phyloP scores from a whole-genome alignment of 257 asterid genomes.

The Salvia splendens region DNA sequence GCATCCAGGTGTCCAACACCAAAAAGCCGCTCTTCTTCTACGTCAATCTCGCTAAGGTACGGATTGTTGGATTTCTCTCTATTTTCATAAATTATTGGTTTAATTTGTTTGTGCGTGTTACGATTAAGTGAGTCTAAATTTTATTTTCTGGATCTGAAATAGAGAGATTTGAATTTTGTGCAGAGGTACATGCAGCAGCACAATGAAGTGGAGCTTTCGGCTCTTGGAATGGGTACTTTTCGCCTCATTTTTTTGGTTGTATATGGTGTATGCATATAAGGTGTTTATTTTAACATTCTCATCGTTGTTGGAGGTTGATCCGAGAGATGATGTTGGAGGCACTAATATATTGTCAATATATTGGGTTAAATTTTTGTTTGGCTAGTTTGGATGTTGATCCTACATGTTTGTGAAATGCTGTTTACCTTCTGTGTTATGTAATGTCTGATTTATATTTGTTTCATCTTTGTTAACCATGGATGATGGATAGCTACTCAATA shows the following conservation, averaged over 20 bases:
- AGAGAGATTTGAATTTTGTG: conserved; percentile 13
- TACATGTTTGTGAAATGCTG: not conserved
- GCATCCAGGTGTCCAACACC: conserved; percentile 76
- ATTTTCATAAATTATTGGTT: not conserved
- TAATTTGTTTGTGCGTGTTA: not conserved
- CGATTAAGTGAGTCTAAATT: conserved; percentile 10
- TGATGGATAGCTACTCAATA: not conserved
- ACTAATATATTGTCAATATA: not conserved
- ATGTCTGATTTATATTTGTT: not conserved
- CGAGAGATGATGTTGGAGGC: not conserved
- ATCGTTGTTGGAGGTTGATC: not conserved
- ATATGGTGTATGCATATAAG: not conserved
- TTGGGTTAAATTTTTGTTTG: not conserved
- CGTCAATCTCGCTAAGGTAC: conserved; percentile 76
- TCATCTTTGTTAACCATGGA: not conserved
- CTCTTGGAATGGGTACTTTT: conserved; percentile 63
- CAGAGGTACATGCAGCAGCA: conserved; percentile 84
- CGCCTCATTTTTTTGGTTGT: not conserved
- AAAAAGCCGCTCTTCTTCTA: conserved; percentile 74
- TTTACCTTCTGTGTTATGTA: not conserved
- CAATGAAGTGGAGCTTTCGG: conserved; percentile 68
- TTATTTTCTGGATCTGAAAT: conserved; percentile 24
- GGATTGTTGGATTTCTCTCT: not conserved
- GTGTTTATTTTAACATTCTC: not conserved
- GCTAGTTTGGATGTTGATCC: not conserved